Conservation (phyloP, 768 basidiomycete species). For the Termitomyces sp. region DNA sequence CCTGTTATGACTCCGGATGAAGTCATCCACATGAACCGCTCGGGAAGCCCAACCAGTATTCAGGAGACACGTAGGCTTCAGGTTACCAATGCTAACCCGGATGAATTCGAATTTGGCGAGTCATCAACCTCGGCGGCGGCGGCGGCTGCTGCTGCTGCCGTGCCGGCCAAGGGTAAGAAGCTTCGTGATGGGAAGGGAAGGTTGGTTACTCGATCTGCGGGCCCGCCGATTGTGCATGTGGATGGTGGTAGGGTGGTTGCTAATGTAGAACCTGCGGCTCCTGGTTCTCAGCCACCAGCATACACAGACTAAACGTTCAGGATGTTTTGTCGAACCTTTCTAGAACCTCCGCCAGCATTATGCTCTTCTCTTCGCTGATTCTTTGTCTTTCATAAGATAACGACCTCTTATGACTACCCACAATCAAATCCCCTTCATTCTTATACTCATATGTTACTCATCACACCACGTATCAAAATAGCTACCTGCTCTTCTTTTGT, state of each 20-base stretch:
- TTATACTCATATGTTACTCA: neutral
- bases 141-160: neutral
- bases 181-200: slow-evolving; percentile 15
- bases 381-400: neutral
- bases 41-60: slow-evolving; percentile 37
- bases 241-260: slow-evolving; percentile 31
- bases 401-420: slow-evolving; percentile 3
- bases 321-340: neutral
- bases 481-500: neutral
- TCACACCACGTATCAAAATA: slow-evolving; percentile 1
- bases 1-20: slow-evolving; percentile 10
- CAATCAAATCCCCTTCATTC: neutral
- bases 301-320: slow-evolving; percentile 5
- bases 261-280: slow-evolving; percentile 13
- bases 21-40: slow-evolving; percentile 17
- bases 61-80: slow-evolving; percentile 31
- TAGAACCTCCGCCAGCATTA: neutral
- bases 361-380: neutral
- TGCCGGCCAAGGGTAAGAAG: neutral
- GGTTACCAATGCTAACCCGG: slow-evolving; percentile 29
- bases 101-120: slow-evolving; percentile 4
- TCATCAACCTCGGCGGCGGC: slow-evolving; percentile 12
- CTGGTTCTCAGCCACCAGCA: slow-evolving; percentile 12
- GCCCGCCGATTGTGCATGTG: slow-evolving; percentile 30
- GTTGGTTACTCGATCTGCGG: slow-evolving; percentile 18